These are phyloP conservation scores for Leccinum obscurum DNA, from an alignment of 768 basidiomycete species.

Conservation along the genomic window DNA sequence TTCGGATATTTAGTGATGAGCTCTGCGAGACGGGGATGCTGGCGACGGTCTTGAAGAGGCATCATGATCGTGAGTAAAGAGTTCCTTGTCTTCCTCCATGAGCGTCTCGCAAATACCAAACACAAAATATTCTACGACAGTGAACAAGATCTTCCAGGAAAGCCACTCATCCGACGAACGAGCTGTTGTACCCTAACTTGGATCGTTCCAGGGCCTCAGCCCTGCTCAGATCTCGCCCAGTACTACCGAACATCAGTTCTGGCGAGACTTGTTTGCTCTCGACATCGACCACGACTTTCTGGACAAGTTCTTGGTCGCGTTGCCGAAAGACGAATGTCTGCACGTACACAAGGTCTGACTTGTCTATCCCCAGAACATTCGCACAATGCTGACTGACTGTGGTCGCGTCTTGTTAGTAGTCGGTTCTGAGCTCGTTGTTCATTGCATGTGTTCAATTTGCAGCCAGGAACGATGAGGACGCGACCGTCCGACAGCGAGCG, in stretches of 20 bases:
- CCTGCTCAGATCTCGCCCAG: conserved; percentile 46
- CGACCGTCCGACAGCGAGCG: conserved; percentile 37
- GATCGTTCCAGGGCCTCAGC: conserved; percentile 38
- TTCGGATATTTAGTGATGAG: conserved; percentile 62
- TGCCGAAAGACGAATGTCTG: conserved; percentile 52
- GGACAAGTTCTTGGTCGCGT: conserved; percentile 36
- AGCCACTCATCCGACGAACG: no score
- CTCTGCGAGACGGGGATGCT: conserved; percentile 50
- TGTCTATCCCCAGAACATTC: neutral
- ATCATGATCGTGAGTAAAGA: conserved; percentile 8
- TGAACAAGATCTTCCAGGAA: no score
- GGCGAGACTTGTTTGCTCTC: conserved; percentile 50
- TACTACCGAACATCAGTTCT: conserved; percentile 48
- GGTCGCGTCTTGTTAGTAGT: conserved; percentile 42
- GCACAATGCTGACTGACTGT: neutral
- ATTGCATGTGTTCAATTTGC: conserved; percentile 44
- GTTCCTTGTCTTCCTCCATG: no score
- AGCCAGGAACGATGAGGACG: conserved; percentile 30
- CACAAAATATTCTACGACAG: no score
- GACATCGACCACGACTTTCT: conserved; percentile 53
- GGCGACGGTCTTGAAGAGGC: conserved; percentile 11
- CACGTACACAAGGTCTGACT: conserved; percentile 49
- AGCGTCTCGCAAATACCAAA: no score
- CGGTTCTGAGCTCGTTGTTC: conserved; percentile 48
- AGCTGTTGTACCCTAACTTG: no score